Conservation (phyloP, 1,284 basidiomycete genomes). For the Sanghuangporus baumii region DNA sequence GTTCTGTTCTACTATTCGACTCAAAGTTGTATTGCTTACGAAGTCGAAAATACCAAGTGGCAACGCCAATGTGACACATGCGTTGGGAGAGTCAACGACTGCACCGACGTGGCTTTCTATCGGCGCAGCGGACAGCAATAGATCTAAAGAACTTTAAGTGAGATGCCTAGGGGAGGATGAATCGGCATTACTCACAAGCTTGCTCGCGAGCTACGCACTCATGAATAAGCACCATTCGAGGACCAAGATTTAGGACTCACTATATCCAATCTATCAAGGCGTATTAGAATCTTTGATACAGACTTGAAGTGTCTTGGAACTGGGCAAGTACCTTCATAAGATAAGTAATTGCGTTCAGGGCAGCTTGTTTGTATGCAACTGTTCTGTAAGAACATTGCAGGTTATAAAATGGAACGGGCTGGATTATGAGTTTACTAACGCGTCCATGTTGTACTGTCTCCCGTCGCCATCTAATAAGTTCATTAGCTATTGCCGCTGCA, state of each 20-base stretch:
- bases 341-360: conserved; percentile 71
- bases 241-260: conserved; percentile 33
- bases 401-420: not conserved
- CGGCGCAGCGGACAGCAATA: conserved; percentile 71
- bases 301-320: not conserved
- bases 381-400: conserved; percentile 34
- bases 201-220: conserved; percentile 54
- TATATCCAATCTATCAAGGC: conserved; percentile 50
- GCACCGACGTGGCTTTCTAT: conserved; percentile 74
- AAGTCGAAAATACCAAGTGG: conserved; percentile 71
- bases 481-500: not conserved
- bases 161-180: not conserved
- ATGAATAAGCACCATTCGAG: not conserved
- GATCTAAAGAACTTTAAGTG: conserved; percentile 35
- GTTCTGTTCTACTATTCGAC: not conserved
- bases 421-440: conserved; percentile 36
- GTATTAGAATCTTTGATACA: not conserved
- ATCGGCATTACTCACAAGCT: conserved; percentile 44
- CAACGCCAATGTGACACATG: conserved; percentile 67
- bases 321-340: conserved; percentile 51
- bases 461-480: conserved; percentile 54
- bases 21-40: conserved; percentile 32
- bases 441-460: conserved; percentile 74
- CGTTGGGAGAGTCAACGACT: conserved; percentile 72
- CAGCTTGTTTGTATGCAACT: conserved; percentile 76